phyloP scores from a whole-genome alignment of 352 stramenopile genomes.

The Blastocystis sp. region DNA sequence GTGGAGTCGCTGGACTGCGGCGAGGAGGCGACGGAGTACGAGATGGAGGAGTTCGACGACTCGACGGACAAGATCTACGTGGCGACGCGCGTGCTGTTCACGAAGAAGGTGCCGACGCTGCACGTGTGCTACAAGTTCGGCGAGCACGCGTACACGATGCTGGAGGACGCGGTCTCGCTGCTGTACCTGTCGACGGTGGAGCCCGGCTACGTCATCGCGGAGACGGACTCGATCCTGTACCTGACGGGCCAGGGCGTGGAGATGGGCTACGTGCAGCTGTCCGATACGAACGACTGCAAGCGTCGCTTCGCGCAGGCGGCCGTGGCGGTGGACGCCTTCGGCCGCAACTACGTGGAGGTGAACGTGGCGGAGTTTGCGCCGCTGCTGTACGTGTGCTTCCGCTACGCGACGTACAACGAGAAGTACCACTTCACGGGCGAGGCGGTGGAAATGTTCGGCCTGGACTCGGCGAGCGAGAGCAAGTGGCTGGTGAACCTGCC shows the following conservation, averaged over 20 bases:
- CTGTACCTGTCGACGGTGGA: constrained; percentile 57
- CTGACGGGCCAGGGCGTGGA: constrained; percentile 24
- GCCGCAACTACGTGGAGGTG: constrained; percentile 1
- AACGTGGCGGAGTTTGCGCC: constrained; percentile 15
- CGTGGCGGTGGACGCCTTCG: neutral
- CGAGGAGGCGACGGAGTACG: constrained; percentile 36
- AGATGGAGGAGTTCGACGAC: neutral
- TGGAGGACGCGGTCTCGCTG: constrained; percentile 29
- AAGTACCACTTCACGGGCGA: constrained; percentile 53
- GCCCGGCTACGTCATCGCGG: constrained; percentile 21
- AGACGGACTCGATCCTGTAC: constrained; percentile 41
- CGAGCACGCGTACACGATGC: constrained; percentile 25
- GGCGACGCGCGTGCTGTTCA: constrained; percentile 35
- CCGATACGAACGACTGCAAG: neutral
- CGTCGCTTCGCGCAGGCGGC: neutral
- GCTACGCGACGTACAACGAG: constrained; percentile 23
- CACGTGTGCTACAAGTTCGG: constrained; percentile 63
- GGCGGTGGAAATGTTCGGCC: constrained; percentile 34
- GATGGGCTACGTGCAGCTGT: constrained; percentile 37
- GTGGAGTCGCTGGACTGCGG: constrained; percentile 10
- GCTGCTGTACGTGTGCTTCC: constrained; percentile 50
- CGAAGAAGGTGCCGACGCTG: constrained; percentile 50
- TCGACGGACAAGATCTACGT: neutral
- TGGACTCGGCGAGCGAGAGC: constrained; percentile 31
- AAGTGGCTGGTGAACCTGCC: constrained; percentile 56